A percentile compares a stretch with the other conserved stretches of the same genome.
Conservation (phyloP, 2,329 filamentous ascomycete genomes). For the Raffaelea ambrosiae region DNA sequence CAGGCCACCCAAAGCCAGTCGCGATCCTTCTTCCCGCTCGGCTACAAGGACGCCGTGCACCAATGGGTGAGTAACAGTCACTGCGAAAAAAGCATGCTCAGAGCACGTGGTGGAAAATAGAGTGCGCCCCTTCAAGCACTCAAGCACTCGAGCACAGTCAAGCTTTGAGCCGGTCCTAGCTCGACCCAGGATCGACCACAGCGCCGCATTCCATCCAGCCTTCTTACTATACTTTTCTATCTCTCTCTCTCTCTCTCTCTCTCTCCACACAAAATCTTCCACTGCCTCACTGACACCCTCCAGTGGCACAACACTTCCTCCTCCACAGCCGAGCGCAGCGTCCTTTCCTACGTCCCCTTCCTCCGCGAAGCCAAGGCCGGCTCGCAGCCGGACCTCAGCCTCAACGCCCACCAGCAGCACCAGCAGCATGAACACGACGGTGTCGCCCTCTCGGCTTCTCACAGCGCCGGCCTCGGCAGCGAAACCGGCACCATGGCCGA, state of each 20-base stretch:
- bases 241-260: too few relatives aligned
- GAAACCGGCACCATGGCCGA: conserved; percentile 44
- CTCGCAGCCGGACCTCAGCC: conserved; percentile 5
- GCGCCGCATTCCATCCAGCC: too few relatives aligned
- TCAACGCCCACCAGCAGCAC: conserved; percentile 5
- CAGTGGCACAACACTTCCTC: conserved; percentile 84
- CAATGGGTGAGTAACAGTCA: conserved; percentile 64
- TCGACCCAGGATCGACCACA: too few relatives aligned
- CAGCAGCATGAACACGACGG: conserved; percentile 16
- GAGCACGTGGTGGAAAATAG: background rate
- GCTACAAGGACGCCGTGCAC: conserved; percentile 82
- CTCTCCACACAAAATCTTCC: background rate
- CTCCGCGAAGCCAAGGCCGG: conserved; percentile 61
- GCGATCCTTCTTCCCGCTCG: conserved; percentile 67
- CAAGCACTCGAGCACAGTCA: too few relatives aligned
- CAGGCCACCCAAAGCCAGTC: conserved; percentile 28
- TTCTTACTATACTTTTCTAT: too few relatives aligned
- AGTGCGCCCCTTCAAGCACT: background rate
- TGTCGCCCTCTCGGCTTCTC: background rate
- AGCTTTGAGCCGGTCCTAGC: too few relatives aligned
- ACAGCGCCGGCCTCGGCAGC: background rate
- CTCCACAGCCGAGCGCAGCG: conserved; percentile 75
- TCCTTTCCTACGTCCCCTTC: conserved; percentile 79
- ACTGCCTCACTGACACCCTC: conserved; percentile 8
- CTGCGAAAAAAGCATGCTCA: background rate